Percentiles rank a stretch among this genome's conserved stretches.
Conservation (phyloP, 176 grass and related monocot species). For the Dactylis glomerata region DNA sequence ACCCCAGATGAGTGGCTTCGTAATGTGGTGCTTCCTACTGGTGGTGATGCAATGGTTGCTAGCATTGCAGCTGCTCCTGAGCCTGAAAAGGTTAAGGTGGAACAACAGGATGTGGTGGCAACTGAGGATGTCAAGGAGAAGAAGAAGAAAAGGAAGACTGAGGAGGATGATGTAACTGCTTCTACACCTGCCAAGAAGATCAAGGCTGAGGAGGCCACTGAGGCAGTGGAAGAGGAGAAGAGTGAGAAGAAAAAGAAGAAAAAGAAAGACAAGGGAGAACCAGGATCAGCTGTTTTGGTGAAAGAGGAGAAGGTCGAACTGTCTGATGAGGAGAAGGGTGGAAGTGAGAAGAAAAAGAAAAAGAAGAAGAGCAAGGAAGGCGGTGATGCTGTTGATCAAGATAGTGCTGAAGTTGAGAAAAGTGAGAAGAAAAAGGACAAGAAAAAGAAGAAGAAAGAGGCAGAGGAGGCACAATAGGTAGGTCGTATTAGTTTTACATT, state of each 20-base stretch:
- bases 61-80: conserved; percentile 74
- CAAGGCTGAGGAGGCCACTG: conserved; percentile 58
- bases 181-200: conserved; percentile 58
- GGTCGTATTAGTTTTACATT: not conserved
- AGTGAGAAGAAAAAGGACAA: conserved; percentile 76
- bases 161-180: conserved; percentile 9
- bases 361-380: conserved; percentile 76
- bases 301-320: conserved; percentile 37
- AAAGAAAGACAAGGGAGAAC: conserved; percentile 58
- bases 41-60: conserved; percentile 74
- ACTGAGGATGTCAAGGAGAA: conserved; percentile 43
- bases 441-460: conserved; percentile 82
- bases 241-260: conserved; percentile 94
- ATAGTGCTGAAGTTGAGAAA: conserved; percentile 41
- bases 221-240: conserved; percentile 45
- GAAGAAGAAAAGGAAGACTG: conserved; percentile 67
- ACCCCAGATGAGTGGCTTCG: conserved; percentile 81
- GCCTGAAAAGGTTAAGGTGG: conserved; percentile 48
- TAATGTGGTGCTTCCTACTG: conserved; percentile 76
- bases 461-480: conserved; percentile 37
- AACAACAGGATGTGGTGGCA: conserved; percentile 16
- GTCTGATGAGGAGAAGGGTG: conserved; percentile 37
- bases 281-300: conserved; percentile 26
- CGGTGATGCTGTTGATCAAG: conserved; percentile 14
- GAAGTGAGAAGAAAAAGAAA: conserved; percentile 69